Base-by-base conservation (phyloP, 257 asterid genomes). In the Oldenlandia corymbosa region DNA sequence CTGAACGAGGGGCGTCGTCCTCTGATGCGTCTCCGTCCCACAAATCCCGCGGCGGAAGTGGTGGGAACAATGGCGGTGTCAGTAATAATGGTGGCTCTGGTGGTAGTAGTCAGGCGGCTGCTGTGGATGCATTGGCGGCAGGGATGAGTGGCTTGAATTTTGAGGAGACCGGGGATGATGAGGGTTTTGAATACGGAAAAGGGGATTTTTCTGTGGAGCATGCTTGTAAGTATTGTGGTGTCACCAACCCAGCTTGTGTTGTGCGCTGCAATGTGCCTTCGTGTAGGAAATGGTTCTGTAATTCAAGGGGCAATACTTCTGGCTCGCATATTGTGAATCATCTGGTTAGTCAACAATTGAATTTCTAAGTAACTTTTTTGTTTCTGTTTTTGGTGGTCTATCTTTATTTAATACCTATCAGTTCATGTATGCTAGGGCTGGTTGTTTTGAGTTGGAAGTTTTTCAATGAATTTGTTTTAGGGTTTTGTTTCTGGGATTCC, bases 271-370 rank as follows among this genome's bases (percentile, higher is more conserved):
- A 93, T 68, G 95, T 93, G 55, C 97, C 99, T 0, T 85, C 96
- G 0, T 93, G 99, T 76, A 80, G 99, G 74, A 90, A 90, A 42
- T 93, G 97, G 99, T 90, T 93, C 70, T 93, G 99, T 73, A 93
- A 90, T 75, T 90, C 99, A 1, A 86, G 99, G 28, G 99, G 99
- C 75, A 93, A 93, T 66, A 93, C 99, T 6, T 93, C 99, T 65
- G 99, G 99, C 34, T 93, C 99, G 28, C 97, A 93, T 75, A 93
- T 90, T 66, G 97, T 90, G 55, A 93, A 87, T 83, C 99, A 93
- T 81, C 73, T 93, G 90, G 97, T 93, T 72, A 83, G 99, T 75
- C 21, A 37, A 39, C 48, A 43, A 42, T 43, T 28, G 23, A 47
- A 42, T 0, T 24, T 17, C 27, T 46, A 47, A 5, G 28, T n/a